These are phyloP conservation scores for Xylariaceae sp. DNA, from an alignment of 2,329 filamentous ascomycete genomes.

Conservation along the genomic window DNA sequence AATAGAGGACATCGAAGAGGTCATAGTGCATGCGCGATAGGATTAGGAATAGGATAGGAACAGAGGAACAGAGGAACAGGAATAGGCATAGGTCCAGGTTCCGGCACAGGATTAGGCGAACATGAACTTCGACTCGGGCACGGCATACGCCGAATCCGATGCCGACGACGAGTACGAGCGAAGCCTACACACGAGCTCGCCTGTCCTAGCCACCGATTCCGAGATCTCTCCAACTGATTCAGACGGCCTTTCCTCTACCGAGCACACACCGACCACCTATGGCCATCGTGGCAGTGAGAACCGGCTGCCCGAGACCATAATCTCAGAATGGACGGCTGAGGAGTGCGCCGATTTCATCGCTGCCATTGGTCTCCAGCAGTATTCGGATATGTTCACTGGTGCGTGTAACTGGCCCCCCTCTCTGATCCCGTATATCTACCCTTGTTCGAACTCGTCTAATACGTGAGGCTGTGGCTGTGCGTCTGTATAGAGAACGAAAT, in stretches of 20 bases:
- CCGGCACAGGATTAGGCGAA: slow-evolving; percentile 11
- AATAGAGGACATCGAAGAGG: not conserved
- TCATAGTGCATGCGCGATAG: not conserved
- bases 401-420: slow-evolving; percentile 30
- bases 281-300: slow-evolving; percentile 60
- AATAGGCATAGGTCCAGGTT: not conserved
- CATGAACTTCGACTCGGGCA: slow-evolving; percentile 60
- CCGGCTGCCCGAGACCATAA: slow-evolving; percentile 65
- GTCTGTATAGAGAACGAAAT: slow-evolving; percentile 74
- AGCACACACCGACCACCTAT: slow-evolving; percentile 76
- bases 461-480: slow-evolving; percentile 1
- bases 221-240: slow-evolving; percentile 67
- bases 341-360: slow-evolving; percentile 87
- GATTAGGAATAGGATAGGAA: not conserved
- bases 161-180: slow-evolving; percentile 81
- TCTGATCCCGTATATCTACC: not conserved
- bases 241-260: slow-evolving; percentile 60
- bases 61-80: not conserved
- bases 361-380: slow-evolving; percentile 73
- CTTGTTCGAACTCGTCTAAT: slow-evolving; percentile 24
- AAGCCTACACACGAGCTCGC: slow-evolving; percentile 62
- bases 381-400: slow-evolving; percentile 80
- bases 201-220: slow-evolving; percentile 58
- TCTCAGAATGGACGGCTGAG: slow-evolving; percentile 75
- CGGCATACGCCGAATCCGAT: slow-evolving; percentile 72